Percentiles rank a stretch among this genome's conserved stretches.
phyloP scores from a whole-genome alignment of 2,329 filamentous ascomycete species.

The Epicoccum sorghinum region DNA sequence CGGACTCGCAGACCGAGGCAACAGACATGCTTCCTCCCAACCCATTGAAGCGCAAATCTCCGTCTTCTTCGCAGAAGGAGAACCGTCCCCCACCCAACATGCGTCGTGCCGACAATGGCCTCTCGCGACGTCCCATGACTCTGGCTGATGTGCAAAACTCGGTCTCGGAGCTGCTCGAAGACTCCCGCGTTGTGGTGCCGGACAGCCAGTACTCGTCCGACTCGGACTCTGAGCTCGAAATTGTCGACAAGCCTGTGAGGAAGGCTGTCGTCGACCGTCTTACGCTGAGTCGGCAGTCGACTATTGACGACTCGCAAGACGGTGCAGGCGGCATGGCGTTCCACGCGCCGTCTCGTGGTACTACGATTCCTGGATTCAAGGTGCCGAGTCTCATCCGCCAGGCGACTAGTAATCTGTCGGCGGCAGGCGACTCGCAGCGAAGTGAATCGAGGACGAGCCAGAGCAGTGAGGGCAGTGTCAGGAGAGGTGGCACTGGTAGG shows the following conservation, averaged over 20 bases:
- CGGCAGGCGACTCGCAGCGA: conserved; percentile 31
- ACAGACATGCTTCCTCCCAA: conserved; percentile 25
- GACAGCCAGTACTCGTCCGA: conserved; percentile 53
- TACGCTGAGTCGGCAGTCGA: conserved; percentile 64
- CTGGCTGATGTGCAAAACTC: conserved; percentile 83
- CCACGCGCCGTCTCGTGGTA: conserved; percentile 50
- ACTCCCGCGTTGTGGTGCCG: conserved; percentile 60
- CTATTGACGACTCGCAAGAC: conserved; percentile 29
- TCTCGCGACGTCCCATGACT: conserved; percentile 70
- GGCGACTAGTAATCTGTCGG: conserved; percentile 65
- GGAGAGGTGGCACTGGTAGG: conserved; percentile 62
- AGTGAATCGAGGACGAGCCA: conserved; percentile 22
- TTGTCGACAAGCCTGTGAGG: conserved; percentile 30
- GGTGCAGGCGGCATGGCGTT: conserved; percentile 61
- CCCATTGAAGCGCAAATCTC: conserved; percentile 48
- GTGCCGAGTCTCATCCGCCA: conserved; percentile 74
- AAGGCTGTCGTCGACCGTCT: conserved; percentile 73
- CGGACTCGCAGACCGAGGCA: conserved; percentile 32
- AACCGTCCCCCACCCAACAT: conserved; percentile 62
- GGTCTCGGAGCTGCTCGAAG: conserved; percentile 81
- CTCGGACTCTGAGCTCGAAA: conserved; percentile 47
- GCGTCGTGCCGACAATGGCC: conserved; percentile 64
- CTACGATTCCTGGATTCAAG: conserved; percentile 58
- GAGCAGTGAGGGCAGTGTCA: conserved; percentile 43
- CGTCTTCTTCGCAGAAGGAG: conserved; percentile 51